Percentiles rank a stretch among this genome's conserved stretches.
Conservation (phyloP, 345 rosid species). For the Psidium guajava region DNA sequence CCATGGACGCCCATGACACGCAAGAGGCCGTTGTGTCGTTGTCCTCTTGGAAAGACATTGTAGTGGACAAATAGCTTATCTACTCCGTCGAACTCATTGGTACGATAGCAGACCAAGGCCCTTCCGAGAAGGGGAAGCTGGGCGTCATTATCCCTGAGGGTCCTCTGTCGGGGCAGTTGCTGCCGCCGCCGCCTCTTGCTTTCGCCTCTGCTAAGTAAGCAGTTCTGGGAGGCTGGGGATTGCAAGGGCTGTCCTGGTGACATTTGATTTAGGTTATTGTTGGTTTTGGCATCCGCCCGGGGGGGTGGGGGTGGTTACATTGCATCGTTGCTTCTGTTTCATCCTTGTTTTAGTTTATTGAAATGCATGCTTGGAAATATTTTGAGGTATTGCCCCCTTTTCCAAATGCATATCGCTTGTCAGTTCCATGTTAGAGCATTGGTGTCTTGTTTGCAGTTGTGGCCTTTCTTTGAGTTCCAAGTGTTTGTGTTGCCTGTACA, state of each 20-base stretch:
- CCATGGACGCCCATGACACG: slow-evolving; percentile 35
- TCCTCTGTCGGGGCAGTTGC: not conserved
- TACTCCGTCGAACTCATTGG: slow-evolving; percentile 38
- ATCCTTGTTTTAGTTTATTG: not conserved
- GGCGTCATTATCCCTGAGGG: slow-evolving; percentile 31
- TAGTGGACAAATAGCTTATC: not conserved
- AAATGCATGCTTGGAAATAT: not conserved
- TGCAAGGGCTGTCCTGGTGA: slow-evolving; percentile 28
- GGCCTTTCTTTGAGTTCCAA: not conserved
- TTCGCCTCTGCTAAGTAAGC: slow-evolving; percentile 23
- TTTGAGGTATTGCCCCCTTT: too few species aligned
- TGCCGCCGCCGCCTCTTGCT: too few species aligned
- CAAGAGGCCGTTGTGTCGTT: slow-evolving; percentile 15
- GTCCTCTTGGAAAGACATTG: not conserved
- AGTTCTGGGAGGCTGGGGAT: slow-evolving; percentile 95
- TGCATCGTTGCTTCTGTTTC: not conserved
- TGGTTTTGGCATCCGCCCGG: too few species aligned
- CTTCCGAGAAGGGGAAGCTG: slow-evolving; percentile 14
- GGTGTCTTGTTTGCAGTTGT: not conserved
- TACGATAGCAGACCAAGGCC: slow-evolving; percentile 15
- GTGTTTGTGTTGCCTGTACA: not conserved
- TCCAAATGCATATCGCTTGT: too few species aligned
- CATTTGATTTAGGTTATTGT: not conserved
- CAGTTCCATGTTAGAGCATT: not conserved
- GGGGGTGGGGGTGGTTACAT: not conserved